These are phyloP conservation scores for Rhizophagus sp. DNA, from an alignment of 192 early-diverging fungal species.

Conservation along the genomic window DNA sequence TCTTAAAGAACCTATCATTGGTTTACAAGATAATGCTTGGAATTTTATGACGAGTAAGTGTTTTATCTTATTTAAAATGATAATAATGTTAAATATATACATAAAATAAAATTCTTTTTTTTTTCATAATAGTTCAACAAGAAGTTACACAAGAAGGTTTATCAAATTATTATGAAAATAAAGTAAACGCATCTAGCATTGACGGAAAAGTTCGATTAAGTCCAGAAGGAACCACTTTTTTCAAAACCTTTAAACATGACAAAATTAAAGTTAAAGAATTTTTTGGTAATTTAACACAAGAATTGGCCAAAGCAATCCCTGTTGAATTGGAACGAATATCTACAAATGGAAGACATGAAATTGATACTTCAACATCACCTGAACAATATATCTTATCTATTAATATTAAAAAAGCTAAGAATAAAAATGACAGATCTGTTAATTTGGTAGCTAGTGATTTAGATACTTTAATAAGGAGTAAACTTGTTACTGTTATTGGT, in stretches of 20 bases:
- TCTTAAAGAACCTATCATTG: background rate
- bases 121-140: too few relatives aligned
- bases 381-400: background rate
- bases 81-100: too few relatives aligned
- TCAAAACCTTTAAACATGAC: background rate
- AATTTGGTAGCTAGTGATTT: background rate
- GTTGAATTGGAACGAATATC: background rate
- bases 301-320: background rate
- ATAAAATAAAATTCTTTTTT: background rate
- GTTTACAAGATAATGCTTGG: background rate
- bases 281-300: background rate
- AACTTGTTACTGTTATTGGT: background rate
- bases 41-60: background rate
- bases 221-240: background rate
- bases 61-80: background rate
- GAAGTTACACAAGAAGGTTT: too few relatives aligned
- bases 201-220: background rate
- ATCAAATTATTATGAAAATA: background rate
- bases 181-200: background rate
- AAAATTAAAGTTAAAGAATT: background rate
- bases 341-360: background rate
- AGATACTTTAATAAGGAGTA: background rate
- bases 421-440: background rate
- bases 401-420: background rate
- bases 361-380: background rate